Percentiles rank a stretch among this genome's conserved stretches.
phyloP scores from a whole-genome alignment of 495 filamentous ascomycete genomes.

The Talaromyces adpressus region DNA sequence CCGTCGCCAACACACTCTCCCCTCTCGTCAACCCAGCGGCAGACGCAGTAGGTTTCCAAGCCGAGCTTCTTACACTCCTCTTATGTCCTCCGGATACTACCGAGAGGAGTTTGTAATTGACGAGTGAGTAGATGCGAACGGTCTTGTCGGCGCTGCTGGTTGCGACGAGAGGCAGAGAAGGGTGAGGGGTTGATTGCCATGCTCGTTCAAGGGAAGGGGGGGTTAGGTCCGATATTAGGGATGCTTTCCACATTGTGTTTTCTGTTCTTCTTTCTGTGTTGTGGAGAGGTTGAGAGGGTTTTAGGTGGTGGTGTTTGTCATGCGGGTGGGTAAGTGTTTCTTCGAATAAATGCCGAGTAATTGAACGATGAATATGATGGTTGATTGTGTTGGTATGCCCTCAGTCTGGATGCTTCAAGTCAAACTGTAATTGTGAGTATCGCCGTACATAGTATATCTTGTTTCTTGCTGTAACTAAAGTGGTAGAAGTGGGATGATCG shows the following conservation, averaged over 20 bases:
- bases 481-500: neutral
- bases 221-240: conserved; percentile 30
- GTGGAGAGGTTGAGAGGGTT: too few species aligned
- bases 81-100: conserved; percentile 83
- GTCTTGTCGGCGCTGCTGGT: conserved; percentile 81
- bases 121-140: conserved; percentile 80
- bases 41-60: conserved; percentile 68
- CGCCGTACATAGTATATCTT: neutral
- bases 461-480: neutral
- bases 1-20: conserved; percentile 76
- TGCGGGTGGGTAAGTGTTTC: neutral
- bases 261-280: neutral
- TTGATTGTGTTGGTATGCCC: neutral
- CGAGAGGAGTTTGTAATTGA: conserved; percentile 67
- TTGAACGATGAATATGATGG: neutral
- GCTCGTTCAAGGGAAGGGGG: conserved; percentile 69
- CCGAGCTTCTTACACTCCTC: conserved; percentile 68
- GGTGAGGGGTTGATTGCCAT: conserved; percentile 82
- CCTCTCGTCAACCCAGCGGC: conserved; percentile 25
- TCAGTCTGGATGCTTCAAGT: neutral
- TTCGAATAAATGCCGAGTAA: neutral
- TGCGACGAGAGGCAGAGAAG: conserved; percentile 78
- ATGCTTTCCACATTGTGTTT: conserved; percentile 8
- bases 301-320: neutral
- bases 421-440: neutral